Percentiles rank a stretch among this genome's conserved stretches.
phyloP scores from a whole-genome alignment of 164 flowering plant species.

The Litsea cubeba region DNA sequence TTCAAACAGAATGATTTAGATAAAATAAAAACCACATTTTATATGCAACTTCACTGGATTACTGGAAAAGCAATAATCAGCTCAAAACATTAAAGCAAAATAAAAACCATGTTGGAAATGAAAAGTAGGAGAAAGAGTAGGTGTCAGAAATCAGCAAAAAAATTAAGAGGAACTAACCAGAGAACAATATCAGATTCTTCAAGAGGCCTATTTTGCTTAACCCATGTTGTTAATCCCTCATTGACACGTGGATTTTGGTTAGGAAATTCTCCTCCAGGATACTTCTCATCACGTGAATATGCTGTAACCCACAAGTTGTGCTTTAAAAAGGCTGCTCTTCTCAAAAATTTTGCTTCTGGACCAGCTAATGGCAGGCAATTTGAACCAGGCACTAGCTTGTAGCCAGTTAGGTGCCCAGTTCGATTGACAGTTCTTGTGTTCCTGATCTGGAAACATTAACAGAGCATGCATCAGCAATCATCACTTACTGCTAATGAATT shows the following conservation, averaged over 20 bases:
- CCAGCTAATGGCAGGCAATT: conserved; percentile 89
- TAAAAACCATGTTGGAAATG: not conserved
- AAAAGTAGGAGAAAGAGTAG: not conserved
- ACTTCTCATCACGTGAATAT: conserved; percentile 59
- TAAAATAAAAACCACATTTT: not conserved
- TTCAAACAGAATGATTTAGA: not conserved
- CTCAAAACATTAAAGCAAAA: not conserved
- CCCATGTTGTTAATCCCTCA: conserved; percentile 86
- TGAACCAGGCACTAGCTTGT: conserved; percentile 79
- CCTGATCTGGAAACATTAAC: conserved; percentile 43
- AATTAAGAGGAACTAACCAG: conserved; percentile 44
- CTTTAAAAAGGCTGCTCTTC: conserved; percentile 84
- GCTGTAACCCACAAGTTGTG: conserved; percentile 89
- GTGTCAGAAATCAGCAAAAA: not conserved
- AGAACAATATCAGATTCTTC: conserved; percentile 83
- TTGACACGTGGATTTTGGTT: conserved; percentile 87
- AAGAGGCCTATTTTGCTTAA: conserved; percentile 58
- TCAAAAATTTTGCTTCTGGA: conserved; percentile 67
- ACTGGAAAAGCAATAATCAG: not conserved
- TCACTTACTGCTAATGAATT: not conserved
- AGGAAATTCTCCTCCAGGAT: conserved; percentile 92
- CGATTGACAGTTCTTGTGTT: conserved; percentile 83
- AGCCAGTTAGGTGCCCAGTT: conserved; percentile 83
- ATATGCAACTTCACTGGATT: not conserved
- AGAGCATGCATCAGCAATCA: not conserved